Evolutionary conservation across 768 basidiomycete species (phyloP).

Genomic region (Pleurotus platypus): DNA sequence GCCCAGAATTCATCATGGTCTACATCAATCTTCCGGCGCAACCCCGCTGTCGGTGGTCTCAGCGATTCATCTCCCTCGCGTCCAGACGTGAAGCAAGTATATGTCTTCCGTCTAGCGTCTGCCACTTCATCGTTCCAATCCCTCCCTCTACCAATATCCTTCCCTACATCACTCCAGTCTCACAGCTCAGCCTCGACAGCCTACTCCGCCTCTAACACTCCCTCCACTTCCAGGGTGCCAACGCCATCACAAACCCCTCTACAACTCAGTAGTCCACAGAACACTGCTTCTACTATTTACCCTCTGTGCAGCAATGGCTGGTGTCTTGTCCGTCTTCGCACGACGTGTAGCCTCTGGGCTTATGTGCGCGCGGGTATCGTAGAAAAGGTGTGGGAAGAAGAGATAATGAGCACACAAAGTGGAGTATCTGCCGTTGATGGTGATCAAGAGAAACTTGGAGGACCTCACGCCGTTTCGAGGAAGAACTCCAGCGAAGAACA

Average conservation of each 20-base stretch:
- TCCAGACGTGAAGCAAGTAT: conserved; percentile 42
- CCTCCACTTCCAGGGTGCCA: conserved; percentile 12
- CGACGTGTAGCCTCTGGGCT: conserved; percentile 89
- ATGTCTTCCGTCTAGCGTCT: conserved; percentile 65
- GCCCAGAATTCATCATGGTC: conserved; percentile 43
- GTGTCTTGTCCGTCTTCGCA: conserved; percentile 78
- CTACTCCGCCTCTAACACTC: conserved; percentile 26
- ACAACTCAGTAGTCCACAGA: conserved; percentile 17
- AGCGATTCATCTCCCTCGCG: conserved; percentile 24
- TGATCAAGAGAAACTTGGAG: conserved; percentile 7
- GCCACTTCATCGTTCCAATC: conserved; percentile 25
- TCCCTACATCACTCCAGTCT: conserved; percentile 25
- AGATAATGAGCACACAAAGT: conserved; percentile 32
- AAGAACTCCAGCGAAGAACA: not conserved
- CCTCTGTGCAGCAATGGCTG: conserved; percentile 84
- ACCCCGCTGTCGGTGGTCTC: conserved; percentile 31
- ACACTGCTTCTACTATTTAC: conserved; percentile 49
- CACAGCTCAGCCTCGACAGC: conserved; percentile 10
- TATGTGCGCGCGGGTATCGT: conserved; percentile 81
- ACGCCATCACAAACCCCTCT: conserved; percentile 13
- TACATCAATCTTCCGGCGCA: conserved; percentile 56
- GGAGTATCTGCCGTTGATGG: conserved; percentile 26
- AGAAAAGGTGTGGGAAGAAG: conserved; percentile 89
- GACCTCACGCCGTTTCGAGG: not conserved
- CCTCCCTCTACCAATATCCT: conserved; percentile 17